Base-by-base conservation (phyloP, 2,329 filamentous ascomycete genomes). In the Sclerotinia borealis region DNA sequence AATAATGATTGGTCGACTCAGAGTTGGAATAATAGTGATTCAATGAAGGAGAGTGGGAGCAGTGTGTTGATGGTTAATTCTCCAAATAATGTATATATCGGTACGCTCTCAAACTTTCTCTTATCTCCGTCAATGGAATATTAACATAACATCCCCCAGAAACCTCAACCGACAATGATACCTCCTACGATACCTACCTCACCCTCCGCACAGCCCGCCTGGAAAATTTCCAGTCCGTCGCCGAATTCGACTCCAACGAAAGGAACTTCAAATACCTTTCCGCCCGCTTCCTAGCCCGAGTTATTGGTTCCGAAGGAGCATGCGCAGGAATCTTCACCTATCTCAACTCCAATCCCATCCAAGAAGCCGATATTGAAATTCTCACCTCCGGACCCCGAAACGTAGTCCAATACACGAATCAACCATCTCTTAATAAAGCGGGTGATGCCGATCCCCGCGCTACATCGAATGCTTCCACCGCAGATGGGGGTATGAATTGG, bases 341-440 rank as follows among this genome's bases (percentile, higher is more conserved):
- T 55, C 67, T 69, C 6, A 48, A 59, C 6, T 55, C 68, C 1
- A 31, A 63, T 2, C 45, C 52, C 1, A 66, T 73, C 0, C 70
- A 73, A 64, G 72, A 74, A 69, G 67, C 71, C 31, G 72, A 74
- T 41, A 73, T 74, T 11, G 72, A 74, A 48, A 73, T 74, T 51
- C 67, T 74, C 4, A 74, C 72, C 8, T 39, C 55, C 2, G 71
- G 67, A 11, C 71, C 72, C 0, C 48, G 67, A 29, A 65, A 73
- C 36, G 39, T 39, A 4, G 69, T 73, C 1, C 72, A 74, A 56
- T 73, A 69, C 54, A 73, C 72, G 0, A 74, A 74, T 29, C 72
- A 74, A 51, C 72, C 72, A 1, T 68, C 66, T 3, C 49, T 67
- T 1, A 63, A 72, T 49, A 64, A 62, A 31, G 52, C 66, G 4